phyloP scores from a whole-genome alignment of 257 asterid genomes.

The Paulownia fortunei region DNA sequence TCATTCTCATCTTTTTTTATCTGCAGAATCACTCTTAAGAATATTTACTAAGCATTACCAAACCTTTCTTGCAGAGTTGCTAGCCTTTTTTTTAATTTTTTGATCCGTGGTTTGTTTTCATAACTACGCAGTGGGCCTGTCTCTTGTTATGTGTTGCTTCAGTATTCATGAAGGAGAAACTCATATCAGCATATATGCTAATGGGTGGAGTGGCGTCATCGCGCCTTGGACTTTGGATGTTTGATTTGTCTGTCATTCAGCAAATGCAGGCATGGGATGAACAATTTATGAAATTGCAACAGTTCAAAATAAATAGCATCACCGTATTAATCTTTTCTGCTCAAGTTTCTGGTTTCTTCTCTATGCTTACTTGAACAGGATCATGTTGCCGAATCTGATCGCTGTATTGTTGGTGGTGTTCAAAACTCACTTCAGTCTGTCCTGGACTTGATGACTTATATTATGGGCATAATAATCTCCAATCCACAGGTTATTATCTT shows the following conservation, averaged over 20 bases:
- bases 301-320: neutral
- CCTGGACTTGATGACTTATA: constrained; percentile 80
- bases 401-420: constrained; percentile 86
- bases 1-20: neutral
- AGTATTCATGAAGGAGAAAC: constrained; percentile 49
- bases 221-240: constrained; percentile 97
- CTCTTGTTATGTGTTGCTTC: constrained; percentile 77
- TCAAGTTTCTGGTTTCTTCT: neutral
- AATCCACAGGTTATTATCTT: constrained; percentile 69
- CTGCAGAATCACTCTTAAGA: neutral
- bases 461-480: constrained; percentile 73
- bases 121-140: constrained; percentile 71
- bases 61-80: neutral
- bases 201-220: constrained; percentile 90
- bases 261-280: constrained; percentile 79
- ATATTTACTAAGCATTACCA: neutral
- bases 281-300: neutral
- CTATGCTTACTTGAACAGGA: constrained; percentile 50
- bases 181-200: constrained; percentile 60
- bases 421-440: constrained; percentile 81
- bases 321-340: too few relatives aligned
- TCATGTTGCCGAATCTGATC: constrained; percentile 64
- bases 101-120: neutral
- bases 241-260: constrained; percentile 85
- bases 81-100: neutral